These are phyloP conservation scores for Micractinium conductrix DNA, from an alignment of 139 green algal genomes.

Conservation along the genomic window DNA sequence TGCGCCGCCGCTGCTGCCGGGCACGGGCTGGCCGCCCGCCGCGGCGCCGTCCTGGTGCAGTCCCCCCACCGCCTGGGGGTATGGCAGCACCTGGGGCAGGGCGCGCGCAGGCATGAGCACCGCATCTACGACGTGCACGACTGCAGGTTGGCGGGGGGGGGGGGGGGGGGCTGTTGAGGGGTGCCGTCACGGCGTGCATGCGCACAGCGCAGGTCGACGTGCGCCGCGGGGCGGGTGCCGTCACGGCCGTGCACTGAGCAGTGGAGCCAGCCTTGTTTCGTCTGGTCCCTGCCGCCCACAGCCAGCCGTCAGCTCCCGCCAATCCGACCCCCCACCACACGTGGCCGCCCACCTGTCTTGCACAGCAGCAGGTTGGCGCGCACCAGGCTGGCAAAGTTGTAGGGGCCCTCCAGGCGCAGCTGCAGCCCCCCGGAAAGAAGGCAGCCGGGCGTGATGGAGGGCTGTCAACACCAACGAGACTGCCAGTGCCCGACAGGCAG, in stretches of 20 bases:
- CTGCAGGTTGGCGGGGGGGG: not conserved
- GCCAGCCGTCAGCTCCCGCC: too few relatives aligned
- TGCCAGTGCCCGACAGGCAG: too few relatives aligned
- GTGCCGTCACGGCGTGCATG: too few relatives aligned
- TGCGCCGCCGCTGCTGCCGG: not conserved
- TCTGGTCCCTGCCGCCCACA: too few relatives aligned
- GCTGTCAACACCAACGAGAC: too few relatives aligned
- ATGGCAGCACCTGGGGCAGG: conserved; percentile 11
- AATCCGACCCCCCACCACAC: too few relatives aligned
- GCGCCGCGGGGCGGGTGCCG: too few relatives aligned
- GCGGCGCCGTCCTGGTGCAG: not conserved
- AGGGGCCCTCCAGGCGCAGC: conserved; percentile 8
- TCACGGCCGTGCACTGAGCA: too few relatives aligned
- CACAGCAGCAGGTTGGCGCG: conserved; percentile 6
- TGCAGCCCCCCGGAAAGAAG: too few relatives aligned
- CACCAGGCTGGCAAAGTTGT: conserved; percentile 1
- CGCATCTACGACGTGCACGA: conserved; percentile 4
- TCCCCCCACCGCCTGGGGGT: not conserved
- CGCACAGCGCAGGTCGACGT: too few relatives aligned
- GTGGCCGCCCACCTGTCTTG: not conserved
- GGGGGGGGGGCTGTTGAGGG: not conserved
- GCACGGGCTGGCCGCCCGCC: not conserved
- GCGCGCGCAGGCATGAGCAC: conserved; percentile 3
- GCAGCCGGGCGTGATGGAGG: too few relatives aligned
- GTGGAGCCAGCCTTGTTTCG: too few relatives aligned